A percentile compares a stretch with the other conserved stretches of the same genome.
Evolutionary conservation across 805 yeast species (phyloP).

Genomic region (Limtongia smithiae): DNA sequence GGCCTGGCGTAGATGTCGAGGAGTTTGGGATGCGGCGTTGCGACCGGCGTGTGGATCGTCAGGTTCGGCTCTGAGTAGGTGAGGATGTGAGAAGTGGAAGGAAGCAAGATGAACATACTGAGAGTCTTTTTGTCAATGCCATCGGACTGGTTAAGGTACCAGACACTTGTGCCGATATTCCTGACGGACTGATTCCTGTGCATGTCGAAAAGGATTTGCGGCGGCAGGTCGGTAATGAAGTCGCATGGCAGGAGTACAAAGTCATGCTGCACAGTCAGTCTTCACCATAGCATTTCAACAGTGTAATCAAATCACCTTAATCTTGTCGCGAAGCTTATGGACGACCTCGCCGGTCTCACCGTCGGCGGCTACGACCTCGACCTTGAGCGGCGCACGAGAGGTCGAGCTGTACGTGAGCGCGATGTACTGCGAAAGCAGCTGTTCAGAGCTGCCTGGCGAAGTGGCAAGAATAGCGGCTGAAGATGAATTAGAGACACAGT

Average conservation of each 20-base stretch:
- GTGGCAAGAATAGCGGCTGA: conserved; percentile 47
- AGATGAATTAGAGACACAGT: not conserved
- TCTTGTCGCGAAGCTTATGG: conserved; percentile 42
- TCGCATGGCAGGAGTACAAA: conserved; percentile 92
- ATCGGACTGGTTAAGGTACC: conserved; percentile 70
- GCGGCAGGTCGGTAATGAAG: conserved; percentile 86
- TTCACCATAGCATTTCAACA: not conserved
- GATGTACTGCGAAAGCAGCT: conserved; percentile 41
- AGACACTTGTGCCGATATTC: conserved; percentile 72
- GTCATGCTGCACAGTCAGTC: conserved; percentile 38
- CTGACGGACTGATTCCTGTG: conserved; percentile 66
- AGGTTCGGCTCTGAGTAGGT: conserved; percentile 18
- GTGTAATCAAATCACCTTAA: conserved; percentile 24
- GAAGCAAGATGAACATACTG: conserved; percentile 48
- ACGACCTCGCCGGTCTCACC: conserved; percentile 63
- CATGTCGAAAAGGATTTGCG: conserved; percentile 79
- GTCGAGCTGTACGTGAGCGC: conserved; percentile 23
- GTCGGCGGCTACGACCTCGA: conserved; percentile 52
- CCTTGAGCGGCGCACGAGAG: conserved; percentile 44
- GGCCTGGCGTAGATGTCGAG: conserved; percentile 66
- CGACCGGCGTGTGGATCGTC: conserved; percentile 40
- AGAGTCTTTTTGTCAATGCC: conserved; percentile 73
- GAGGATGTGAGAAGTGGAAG: conserved; percentile 40
- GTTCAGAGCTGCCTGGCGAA: conserved; percentile 44
- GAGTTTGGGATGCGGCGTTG: conserved; percentile 44